Conservation (phyloP, 1,284 basidiomycete genomes). For the Puccinia horiana region DNA sequence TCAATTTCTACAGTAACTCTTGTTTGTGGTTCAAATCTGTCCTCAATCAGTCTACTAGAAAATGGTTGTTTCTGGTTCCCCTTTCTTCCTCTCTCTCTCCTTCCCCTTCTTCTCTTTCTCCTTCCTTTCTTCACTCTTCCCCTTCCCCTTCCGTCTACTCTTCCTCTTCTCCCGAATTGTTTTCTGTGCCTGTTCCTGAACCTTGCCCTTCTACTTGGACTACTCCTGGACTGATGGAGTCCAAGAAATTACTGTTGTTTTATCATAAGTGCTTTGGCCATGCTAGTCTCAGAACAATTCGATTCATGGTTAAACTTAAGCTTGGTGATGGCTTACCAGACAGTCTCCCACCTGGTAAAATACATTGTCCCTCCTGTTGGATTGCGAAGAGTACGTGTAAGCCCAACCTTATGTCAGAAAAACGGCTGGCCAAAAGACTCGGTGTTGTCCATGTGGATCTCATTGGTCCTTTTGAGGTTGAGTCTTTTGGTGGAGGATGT, state of each 20-base stretch:
- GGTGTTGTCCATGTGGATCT: neutral
- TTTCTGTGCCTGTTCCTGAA: neutral
- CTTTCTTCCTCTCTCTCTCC: too few species aligned
- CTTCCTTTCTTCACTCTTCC: neutral
- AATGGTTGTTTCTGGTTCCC: neutral
- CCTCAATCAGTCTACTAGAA: neutral
- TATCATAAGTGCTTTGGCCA: neutral
- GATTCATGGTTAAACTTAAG: neutral
- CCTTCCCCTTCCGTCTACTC: neutral
- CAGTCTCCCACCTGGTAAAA: neutral
- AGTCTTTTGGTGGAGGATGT: neutral
- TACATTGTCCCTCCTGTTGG: neutral
- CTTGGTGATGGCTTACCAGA: neutral
- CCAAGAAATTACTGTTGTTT: neutral
- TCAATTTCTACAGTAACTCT: too few species aligned
- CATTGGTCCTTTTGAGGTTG: constrained; percentile 4
- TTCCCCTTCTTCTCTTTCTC: neutral
- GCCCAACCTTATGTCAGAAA: neutral
- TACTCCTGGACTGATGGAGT: neutral
- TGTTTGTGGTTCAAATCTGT: neutral
- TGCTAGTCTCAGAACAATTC: neutral
- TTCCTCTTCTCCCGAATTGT: neutral
- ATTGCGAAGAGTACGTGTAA: neutral
- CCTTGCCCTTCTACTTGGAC: too few species aligned
- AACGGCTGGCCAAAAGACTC: neutral